phyloP scores from a whole-genome alignment of 106 monocot species.

The Chionographis japonica region DNA sequence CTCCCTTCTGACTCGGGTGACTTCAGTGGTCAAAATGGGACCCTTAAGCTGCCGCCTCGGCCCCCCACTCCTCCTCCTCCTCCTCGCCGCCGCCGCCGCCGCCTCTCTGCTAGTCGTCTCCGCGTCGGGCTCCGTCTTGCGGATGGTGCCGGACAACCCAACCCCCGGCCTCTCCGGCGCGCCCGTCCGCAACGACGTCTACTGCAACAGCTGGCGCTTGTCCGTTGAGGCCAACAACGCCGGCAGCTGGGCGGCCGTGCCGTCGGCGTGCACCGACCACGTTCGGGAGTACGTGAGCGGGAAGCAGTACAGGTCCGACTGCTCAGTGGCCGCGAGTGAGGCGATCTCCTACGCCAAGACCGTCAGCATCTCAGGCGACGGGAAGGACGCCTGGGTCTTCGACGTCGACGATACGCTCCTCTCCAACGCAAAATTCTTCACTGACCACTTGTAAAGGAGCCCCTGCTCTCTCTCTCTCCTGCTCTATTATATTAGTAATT shows the following conservation, averaged over 20 bases:
- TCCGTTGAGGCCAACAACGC: slow-evolving; percentile 77
- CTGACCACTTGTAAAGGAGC: slow-evolving; percentile 13
- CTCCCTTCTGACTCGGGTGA: no score
- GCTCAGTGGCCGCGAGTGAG: slow-evolving; percentile 49
- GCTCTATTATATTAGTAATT: no score
- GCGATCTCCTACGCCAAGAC: slow-evolving; percentile 40
- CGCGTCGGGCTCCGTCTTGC: no score
- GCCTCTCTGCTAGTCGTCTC: no score
- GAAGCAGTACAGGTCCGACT: slow-evolving; percentile 46
- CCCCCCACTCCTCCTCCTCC: neutral
- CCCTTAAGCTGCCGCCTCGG: no score
- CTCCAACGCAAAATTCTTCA: slow-evolving; percentile 81
- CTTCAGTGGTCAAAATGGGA: no score
- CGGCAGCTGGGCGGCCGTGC: slow-evolving; percentile 50
- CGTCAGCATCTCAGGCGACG: slow-evolving; percentile 35
- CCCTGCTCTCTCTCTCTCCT: no score
- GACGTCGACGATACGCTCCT: slow-evolving; percentile 89
- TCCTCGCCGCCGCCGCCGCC: no score
- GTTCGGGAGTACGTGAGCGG: slow-evolving; percentile 62
- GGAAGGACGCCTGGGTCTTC: slow-evolving; percentile 81
- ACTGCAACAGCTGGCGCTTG: slow-evolving; percentile 70
- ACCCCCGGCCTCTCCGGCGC: neutral
- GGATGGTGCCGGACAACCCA: neutral
- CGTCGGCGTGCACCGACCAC: slow-evolving; percentile 43
- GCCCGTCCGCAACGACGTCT: slow-evolving; percentile 7